phyloP scores from a whole-genome alignment of 768 basidiomycete genomes.

The Mycena albidolilacea region DNA sequence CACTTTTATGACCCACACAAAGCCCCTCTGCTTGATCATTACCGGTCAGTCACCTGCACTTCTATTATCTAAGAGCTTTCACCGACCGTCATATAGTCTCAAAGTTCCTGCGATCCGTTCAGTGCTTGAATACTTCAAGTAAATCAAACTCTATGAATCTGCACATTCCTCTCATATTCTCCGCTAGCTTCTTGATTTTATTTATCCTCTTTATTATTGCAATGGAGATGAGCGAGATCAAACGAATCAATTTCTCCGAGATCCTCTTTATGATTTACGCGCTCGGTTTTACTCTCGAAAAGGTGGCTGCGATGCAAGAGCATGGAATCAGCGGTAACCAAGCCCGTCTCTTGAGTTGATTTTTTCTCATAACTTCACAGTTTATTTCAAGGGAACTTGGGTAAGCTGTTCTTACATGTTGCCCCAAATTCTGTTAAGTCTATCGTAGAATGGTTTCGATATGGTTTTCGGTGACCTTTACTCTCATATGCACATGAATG shows the following conservation, averaged over 20 bases:
- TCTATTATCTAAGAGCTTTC: neutral
- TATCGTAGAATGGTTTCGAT: conserved; percentile 89
- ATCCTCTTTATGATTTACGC: conserved; percentile 83
- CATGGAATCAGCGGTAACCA: conserved; percentile 87
- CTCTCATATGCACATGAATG: conserved; percentile 13
- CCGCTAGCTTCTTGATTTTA: conserved; percentile 78
- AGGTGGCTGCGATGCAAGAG: conserved; percentile 95
- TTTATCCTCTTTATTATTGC: conserved; percentile 86
- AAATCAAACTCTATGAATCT: conserved; percentile 34
- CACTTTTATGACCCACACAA: conserved; percentile 96
- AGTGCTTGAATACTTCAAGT: conserved; percentile 93
- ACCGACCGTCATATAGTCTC: conserved; percentile 61
- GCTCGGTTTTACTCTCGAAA: conserved; percentile 91
- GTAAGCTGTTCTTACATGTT: conserved; percentile 54
- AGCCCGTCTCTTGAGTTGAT: neutral
- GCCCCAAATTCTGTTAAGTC: conserved; percentile 30
- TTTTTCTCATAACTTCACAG: conserved; percentile 51
- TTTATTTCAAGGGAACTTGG: conserved; percentile 91
- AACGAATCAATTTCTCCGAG: conserved; percentile 78
- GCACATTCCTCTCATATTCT: conserved; percentile 28
- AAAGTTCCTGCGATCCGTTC: conserved; percentile 95
- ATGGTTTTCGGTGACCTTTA: conserved; percentile 80
- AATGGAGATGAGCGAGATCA: conserved; percentile 78
- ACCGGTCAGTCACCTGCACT: conserved; percentile 69
- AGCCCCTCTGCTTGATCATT: conserved; percentile 95